Conservation (phyloP, 176 grass and related monocot genomes). For the Oryza meyeriana region DNA sequence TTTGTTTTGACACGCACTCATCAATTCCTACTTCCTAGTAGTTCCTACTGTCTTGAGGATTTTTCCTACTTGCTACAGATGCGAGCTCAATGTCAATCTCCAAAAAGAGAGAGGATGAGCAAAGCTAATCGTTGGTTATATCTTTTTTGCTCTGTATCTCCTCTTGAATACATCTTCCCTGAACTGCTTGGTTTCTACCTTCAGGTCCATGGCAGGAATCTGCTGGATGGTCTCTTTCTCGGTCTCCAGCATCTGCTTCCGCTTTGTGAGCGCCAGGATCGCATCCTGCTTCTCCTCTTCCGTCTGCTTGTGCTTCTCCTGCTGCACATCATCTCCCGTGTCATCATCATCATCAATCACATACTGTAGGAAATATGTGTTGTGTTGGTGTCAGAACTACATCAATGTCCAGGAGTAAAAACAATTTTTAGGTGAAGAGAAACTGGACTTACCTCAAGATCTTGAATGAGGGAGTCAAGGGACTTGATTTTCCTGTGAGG, state of each 20-base stretch:
- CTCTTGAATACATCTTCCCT: conserved; percentile 83
- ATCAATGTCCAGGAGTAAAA: not conserved
- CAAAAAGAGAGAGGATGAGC: not conserved
- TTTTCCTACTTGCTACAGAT: conserved; percentile 5
- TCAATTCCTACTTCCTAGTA: not conserved
- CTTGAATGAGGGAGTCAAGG: conserved; percentile 49
- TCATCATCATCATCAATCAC: conserved; percentile 9
- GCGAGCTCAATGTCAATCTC: not conserved
- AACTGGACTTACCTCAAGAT: conserved; percentile 46
- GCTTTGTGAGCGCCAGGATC: conserved; percentile 35
- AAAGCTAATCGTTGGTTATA: not conserved
- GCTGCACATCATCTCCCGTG: not conserved
- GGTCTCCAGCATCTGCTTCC: conserved; percentile 55
- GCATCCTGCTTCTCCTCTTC: conserved; percentile 27
- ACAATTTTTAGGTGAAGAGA: not conserved
- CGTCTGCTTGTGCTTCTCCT: conserved; percentile 19
- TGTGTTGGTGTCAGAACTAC: not conserved
- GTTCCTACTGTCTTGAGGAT: not conserved
- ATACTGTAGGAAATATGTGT: conserved; percentile 17
- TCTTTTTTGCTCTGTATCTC: conserved; percentile 44
- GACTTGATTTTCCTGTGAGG: conserved; percentile 77
- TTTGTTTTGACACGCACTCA: not conserved
- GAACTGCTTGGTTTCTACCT: conserved; percentile 61
- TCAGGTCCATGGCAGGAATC: conserved; percentile 53
- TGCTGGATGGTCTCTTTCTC: conserved; percentile 60